A percentile compares a stretch with the other conserved stretches of the same genome.
Evolutionary conservation across 163 green algal species (phyloP).

Genomic region (Coccomyxa subellipsoidea): DNA sequence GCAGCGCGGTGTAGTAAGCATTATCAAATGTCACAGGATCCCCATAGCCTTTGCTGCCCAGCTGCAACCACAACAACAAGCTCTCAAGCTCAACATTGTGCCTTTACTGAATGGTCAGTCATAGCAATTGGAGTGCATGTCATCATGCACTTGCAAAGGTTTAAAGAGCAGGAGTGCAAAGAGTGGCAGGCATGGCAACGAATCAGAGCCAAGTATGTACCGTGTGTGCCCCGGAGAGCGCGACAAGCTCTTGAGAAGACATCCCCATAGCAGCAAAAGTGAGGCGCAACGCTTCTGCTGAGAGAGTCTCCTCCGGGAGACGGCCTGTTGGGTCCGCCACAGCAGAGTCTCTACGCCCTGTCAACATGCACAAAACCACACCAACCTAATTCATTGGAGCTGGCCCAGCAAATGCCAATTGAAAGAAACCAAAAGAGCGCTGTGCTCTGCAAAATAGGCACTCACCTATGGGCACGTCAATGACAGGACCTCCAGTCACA

Average conservation of each 20-base stretch:
- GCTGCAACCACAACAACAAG: conserved; percentile 10
- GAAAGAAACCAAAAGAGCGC: too few species aligned
- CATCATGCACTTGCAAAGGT: too few species aligned
- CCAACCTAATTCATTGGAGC: neutral
- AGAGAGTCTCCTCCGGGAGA: conserved; percentile 70
- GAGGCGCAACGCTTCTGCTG: conserved; percentile 53
- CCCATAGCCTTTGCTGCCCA: conserved; percentile 31
- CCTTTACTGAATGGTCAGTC: too few species aligned
- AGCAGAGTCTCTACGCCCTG: conserved; percentile 57
- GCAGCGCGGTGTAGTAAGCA: conserved; percentile 80
- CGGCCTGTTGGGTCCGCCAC: conserved; percentile 65
- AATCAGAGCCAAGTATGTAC: too few species aligned
- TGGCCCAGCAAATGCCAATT: too few species aligned
- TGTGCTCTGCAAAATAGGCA: too few species aligned
- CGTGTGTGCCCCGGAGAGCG: conserved; percentile 80
- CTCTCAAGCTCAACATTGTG: too few species aligned
- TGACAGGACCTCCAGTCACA: conserved; percentile 50
- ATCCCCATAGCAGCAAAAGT: conserved; percentile 75
- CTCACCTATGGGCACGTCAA: conserved; percentile 24
- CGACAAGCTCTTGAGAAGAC: conserved; percentile 68
- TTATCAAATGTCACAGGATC: conserved; percentile 89
- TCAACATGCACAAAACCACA: neutral
- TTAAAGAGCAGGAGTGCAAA: neutral
- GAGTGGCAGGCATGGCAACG: too few species aligned
- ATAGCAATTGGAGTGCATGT: too few species aligned